Percentiles rank a stretch among this genome's conserved stretches.
phyloP scores from a whole-genome alignment of 495 filamentous ascomycete genomes.

The Sphaerosporella brunnea region DNA sequence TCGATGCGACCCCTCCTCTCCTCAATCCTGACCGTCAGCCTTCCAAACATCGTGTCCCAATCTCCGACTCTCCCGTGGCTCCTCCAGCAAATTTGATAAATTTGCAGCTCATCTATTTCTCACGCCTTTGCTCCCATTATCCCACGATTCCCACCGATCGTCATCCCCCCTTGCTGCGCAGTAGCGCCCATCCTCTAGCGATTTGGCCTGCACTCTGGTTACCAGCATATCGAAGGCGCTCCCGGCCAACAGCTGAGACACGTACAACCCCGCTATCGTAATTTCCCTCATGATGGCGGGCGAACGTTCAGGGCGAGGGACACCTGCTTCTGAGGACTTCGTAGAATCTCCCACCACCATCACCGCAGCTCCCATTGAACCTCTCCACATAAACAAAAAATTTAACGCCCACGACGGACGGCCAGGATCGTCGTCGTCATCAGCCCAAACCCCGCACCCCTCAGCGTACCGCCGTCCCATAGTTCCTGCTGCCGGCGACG shows the following conservation, averaged over 20 bases:
- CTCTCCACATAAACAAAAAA: slow-evolving; percentile 68
- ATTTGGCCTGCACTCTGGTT: background rate
- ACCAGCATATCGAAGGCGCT: background rate
- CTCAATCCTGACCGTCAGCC: background rate
- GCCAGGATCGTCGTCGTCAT: slow-evolving; percentile 26
- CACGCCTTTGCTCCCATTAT: background rate
- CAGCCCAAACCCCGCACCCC: slow-evolving; percentile 11
- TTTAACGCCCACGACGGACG: slow-evolving; percentile 11
- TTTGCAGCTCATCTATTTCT: background rate
- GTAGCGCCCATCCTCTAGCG: background rate
- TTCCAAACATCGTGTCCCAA: background rate
- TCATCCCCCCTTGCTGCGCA: background rate
- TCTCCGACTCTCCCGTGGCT: background rate
- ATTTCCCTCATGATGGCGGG: background rate
- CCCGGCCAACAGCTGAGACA: background rate
- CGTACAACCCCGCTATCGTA: background rate
- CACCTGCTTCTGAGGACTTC: slow-evolving; percentile 44
- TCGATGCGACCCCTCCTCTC: background rate
- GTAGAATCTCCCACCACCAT: slow-evolving; percentile 33
- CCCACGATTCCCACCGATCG: too few species aligned
- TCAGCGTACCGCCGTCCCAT: slow-evolving; percentile 13
- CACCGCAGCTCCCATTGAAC: slow-evolving; percentile 31
- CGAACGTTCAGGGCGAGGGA: background rate
- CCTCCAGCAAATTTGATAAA: background rate
- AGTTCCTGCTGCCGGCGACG: slow-evolving; percentile 1